Evolutionary conservation across 306 rosid species (phyloP).

Genomic region (Glycyrrhiza uralensis): DNA sequence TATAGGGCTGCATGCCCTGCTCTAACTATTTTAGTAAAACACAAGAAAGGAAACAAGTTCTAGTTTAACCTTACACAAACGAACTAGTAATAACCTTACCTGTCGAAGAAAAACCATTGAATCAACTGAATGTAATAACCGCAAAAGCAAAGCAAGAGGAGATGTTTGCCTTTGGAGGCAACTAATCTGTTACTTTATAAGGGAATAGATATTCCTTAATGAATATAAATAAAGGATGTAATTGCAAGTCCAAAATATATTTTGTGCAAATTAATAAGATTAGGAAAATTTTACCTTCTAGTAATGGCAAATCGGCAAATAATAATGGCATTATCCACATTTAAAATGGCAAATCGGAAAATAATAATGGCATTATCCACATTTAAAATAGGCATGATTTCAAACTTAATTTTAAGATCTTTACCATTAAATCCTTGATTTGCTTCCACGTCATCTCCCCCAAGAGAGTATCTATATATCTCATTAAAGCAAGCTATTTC

Average conservation of each 20-base stretch:
- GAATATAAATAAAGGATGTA: slow-evolving; percentile 7
- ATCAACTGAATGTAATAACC: background rate
- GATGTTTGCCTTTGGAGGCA: background rate
- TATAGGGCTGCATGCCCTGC: slow-evolving; percentile 47
- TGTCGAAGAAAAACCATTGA: slow-evolving; percentile 38
- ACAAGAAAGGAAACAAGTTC: slow-evolving; percentile 2
- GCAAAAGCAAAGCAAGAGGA: background rate
- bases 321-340: slow-evolving; percentile 6
- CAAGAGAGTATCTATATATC: background rate
- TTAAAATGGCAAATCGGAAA: slow-evolving; percentile 10
- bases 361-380: slow-evolving; percentile 4
- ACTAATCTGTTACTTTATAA: slow-evolving; percentile 3
- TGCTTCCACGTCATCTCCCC: background rate
- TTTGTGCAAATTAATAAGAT: slow-evolving; percentile 23
- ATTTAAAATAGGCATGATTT: slow-evolving; percentile 22
- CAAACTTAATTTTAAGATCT: slow-evolving; percentile 23
- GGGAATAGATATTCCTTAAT: background rate
- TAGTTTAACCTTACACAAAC: background rate
- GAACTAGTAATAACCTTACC: slow-evolving; percentile 23
- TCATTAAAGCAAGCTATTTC: no score
- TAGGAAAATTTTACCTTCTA: background rate
- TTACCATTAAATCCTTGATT: slow-evolving; percentile 8
- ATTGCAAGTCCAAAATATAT: slow-evolving; percentile 13
- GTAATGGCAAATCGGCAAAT: slow-evolving; percentile 12
- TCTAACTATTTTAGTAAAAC: slow-evolving; percentile 18